A percentile compares a stretch with the other conserved stretches of the same genome.
phyloP scores from a whole-genome alignment of 441 rosid species.

The Flueggea neowawraea region DNA sequence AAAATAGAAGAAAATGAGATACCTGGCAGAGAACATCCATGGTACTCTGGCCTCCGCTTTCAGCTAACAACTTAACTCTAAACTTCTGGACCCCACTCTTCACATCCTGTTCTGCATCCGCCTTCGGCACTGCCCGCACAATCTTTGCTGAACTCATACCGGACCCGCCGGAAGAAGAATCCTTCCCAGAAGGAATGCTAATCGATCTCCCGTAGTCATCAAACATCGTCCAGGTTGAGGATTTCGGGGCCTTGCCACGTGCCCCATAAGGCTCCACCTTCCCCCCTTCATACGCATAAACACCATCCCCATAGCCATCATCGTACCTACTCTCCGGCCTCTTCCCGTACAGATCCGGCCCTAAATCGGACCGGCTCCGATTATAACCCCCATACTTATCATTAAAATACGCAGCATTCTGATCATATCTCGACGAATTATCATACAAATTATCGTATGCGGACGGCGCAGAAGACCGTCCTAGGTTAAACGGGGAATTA shows the following conservation, averaged over 20 bases:
- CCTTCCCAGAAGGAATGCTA: slow-evolving; percentile 56
- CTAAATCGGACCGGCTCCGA: slow-evolving; percentile 46
- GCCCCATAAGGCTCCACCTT: slow-evolving; percentile 93
- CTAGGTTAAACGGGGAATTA: slow-evolving; percentile 38
- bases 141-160: slow-evolving; percentile 53
- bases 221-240: slow-evolving; percentile 68
- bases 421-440: slow-evolving; percentile 55
- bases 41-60: slow-evolving; percentile 76
- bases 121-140: slow-evolving; percentile 90
- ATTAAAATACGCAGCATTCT: slow-evolving; percentile 37
- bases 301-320: slow-evolving; percentile 74
- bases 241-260: slow-evolving; percentile 85
- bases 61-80: slow-evolving; percentile 87
- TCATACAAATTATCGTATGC: slow-evolving; percentile 44
- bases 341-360: slow-evolving; percentile 59
- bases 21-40: slow-evolving; percentile 99
- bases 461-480: slow-evolving; percentile 43
- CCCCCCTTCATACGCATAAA: slow-evolving; percentile 86
- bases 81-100: slow-evolving; percentile 92
- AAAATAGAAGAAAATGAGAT: background rate
- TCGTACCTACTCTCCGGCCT: slow-evolving; percentile 51
- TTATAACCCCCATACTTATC: slow-evolving; percentile 44
- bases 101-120: slow-evolving; percentile 77
- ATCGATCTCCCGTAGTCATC: slow-evolving; percentile 96
- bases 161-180: slow-evolving; percentile 29